phyloP scores from a whole-genome alignment of 106 monocot genomes.

The Hemerocallis citrina region DNA sequence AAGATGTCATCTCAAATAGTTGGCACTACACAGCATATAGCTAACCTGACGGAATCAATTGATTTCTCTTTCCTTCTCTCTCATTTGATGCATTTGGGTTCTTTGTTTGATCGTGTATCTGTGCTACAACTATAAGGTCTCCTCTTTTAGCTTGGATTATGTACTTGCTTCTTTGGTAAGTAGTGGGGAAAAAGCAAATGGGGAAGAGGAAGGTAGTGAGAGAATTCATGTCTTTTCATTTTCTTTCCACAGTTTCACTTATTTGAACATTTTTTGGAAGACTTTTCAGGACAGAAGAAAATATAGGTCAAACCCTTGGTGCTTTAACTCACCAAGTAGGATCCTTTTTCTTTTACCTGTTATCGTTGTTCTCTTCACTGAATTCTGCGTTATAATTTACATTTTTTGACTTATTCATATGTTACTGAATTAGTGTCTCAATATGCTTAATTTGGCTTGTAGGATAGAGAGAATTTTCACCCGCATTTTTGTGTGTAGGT shows the following conservation, averaged over 20 bases:
- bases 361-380: background rate
- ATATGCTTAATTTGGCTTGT: too few relatives aligned
- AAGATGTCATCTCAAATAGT: too few relatives aligned
- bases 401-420: too few relatives aligned
- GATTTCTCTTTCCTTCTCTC: too few relatives aligned
- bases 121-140: too few relatives aligned
- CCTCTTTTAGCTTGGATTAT: too few relatives aligned
- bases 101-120: too few relatives aligned
- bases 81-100: too few relatives aligned
- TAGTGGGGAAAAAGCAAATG: background rate
- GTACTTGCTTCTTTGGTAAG: background rate
- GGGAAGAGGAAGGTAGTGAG: background rate
- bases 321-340: background rate
- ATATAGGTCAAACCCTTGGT: background rate
- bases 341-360: background rate
- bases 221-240: background rate
- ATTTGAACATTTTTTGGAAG: background rate
- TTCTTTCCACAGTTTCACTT: background rate
- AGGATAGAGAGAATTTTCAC: background rate
- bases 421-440: too few relatives aligned
- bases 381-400: too few relatives aligned
- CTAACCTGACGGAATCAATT: too few relatives aligned
- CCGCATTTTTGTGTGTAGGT: slow-evolving; percentile 8
- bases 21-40: too few relatives aligned
- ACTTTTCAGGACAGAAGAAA: background rate